A percentile compares a stretch with the other conserved stretches of the same genome.
Evolutionary conservation across 2,329 filamentous ascomycete species (phyloP).

Genomic region (Cercospora sp.): DNA sequence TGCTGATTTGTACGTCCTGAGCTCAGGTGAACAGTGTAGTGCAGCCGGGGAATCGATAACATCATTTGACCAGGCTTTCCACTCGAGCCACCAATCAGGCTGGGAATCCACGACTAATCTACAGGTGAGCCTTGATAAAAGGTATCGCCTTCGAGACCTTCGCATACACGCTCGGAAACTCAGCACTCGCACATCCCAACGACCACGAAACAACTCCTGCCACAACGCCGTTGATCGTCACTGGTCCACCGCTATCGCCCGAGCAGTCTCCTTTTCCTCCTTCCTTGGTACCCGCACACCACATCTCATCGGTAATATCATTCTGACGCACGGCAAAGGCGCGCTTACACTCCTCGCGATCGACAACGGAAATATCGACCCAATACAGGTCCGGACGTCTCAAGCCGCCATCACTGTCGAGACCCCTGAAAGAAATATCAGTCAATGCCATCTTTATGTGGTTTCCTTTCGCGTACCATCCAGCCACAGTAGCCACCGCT

Average conservation of each 20-base stretch:
- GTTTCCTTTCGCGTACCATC: not conserved
- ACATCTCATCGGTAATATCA: not conserved
- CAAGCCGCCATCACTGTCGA: not conserved
- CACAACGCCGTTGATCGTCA: not conserved
- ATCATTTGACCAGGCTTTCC: not conserved
- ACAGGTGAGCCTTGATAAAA: not conserved
- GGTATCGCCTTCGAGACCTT: not conserved
- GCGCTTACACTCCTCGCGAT: not conserved
- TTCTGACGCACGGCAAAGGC: not conserved
- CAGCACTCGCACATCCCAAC: not conserved
- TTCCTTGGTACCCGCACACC: not conserved
- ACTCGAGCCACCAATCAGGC: not conserved
- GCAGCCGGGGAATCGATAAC: not conserved
- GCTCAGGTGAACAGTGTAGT: too few relatives aligned
- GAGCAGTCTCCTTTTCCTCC: not conserved
- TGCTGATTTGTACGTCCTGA: too few relatives aligned
- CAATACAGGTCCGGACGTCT: not conserved
- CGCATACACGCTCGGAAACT: not conserved
- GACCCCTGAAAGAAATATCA: not conserved
- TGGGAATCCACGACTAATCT: not conserved
- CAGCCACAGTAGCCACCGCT: not conserved
- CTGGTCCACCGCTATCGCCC: not conserved
- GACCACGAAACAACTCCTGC: not conserved
- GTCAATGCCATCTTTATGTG: too few relatives aligned
- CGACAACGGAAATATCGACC: not conserved